phyloP scores from a whole-genome alignment of 176 grass and related monocot genomes.

The Aegilops tauschii region DNA sequence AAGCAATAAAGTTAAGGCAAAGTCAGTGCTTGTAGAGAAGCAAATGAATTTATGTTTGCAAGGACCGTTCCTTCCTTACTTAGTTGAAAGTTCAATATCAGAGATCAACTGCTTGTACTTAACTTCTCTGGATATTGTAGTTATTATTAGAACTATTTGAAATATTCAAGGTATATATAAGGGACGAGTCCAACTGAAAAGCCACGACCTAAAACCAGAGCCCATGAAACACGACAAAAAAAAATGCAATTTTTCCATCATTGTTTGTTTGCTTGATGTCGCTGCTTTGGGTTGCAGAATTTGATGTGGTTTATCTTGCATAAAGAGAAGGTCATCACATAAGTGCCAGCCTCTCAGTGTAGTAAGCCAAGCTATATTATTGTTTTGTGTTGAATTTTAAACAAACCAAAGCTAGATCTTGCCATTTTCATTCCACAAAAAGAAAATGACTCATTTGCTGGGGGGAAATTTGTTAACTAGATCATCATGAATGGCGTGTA shows the following conservation, averaged over 20 bases:
- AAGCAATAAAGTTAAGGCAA: background rate
- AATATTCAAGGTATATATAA: background rate
- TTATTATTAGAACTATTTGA: background rate
- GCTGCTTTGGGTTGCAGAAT: background rate
- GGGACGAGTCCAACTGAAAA: background rate
- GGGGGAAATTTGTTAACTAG: no score
- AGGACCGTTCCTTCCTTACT: background rate
- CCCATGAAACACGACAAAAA: background rate
- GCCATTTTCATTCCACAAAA: no score
- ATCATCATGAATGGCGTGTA: no score
- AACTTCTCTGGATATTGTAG: background rate
- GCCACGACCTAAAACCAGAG: background rate
- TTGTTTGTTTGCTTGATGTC: background rate
- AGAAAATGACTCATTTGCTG: no score
- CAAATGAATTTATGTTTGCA: background rate
- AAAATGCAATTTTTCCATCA: background rate
- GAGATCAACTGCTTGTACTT: background rate
- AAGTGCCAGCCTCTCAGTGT: background rate
- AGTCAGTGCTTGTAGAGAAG: background rate
- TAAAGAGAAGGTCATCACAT: background rate
- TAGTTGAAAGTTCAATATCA: slow-evolving; percentile 28
- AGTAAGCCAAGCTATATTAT: background rate
- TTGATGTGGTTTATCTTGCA: background rate
- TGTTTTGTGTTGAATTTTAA: no score
- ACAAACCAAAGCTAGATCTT: no score